Conservation (phyloP, 805 yeast genomes). For the Isabelozyma rhagii region DNA sequence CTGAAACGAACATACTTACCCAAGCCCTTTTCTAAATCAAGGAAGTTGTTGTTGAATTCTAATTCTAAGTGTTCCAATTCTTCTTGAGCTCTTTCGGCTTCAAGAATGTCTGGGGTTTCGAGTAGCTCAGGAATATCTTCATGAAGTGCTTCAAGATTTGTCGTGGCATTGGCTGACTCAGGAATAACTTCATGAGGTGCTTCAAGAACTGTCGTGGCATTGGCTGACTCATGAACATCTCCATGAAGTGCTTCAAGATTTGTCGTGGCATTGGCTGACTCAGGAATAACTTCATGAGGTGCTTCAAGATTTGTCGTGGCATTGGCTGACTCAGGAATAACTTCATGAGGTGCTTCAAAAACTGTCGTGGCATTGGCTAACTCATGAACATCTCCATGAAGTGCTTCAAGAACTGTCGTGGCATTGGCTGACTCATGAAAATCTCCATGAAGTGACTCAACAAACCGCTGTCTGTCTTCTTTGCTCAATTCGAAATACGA, state of each 20-base stretch:
- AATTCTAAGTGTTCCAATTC: background rate
- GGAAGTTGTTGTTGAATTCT: background rate
- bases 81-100: background rate
- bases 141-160: background rate
- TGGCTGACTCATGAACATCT: background rate
- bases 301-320: background rate
- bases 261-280: background rate
- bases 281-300: no score
- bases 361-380: background rate
- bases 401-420: background rate
- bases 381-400: background rate
- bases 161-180: background rate
- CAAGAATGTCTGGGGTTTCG: background rate
- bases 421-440: no score
- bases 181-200: background rate
- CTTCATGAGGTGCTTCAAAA: background rate
- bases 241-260: background rate
- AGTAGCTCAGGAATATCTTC: background rate
- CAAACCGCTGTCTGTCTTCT: no score
- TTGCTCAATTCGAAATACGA: no score
- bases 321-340: background rate
- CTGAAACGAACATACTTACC: background rate
- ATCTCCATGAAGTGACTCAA: no score
- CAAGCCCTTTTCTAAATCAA: background rate
- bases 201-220: background rate